These are phyloP conservation scores for Rhodotorula sp. DNA, from an alignment of 1,284 basidiomycete species.

Conservation along the genomic window DNA sequence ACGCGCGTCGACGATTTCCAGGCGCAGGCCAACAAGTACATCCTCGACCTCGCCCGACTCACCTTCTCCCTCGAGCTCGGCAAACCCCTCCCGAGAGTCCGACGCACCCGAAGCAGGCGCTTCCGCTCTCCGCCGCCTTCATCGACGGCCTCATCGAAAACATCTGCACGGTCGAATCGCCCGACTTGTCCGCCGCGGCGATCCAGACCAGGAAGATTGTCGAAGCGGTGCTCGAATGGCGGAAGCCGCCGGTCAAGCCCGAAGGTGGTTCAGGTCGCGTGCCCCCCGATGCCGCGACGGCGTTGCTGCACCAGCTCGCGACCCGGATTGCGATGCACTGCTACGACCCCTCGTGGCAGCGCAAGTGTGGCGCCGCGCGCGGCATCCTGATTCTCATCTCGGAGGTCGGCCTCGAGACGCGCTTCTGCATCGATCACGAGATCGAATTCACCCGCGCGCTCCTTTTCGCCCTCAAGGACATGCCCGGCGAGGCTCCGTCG, in stretches of 20 bases:
- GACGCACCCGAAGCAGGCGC: conserved; percentile 50
- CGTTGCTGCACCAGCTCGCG: conserved; percentile 67
- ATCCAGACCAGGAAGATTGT: conserved; percentile 33
- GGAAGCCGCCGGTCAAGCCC: not conserved
- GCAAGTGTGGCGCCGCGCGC: conserved; percentile 79
- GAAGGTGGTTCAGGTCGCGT: not conserved
- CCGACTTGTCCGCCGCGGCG: conserved; percentile 37
- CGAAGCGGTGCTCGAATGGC: conserved; percentile 21
- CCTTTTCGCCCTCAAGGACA: conserved; percentile 91
- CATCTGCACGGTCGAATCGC: conserved; percentile 53
- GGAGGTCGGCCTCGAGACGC: conserved; percentile 63
- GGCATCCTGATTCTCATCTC: conserved; percentile 76
- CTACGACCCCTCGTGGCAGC: conserved; percentile 80
- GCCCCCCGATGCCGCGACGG: conserved; percentile 51
- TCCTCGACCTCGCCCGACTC: conserved; percentile 65
- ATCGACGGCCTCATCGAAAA: conserved; percentile 73
- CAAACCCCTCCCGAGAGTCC: conserved; percentile 56
- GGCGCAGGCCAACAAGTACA: conserved; percentile 65
- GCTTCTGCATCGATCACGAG: conserved; percentile 84
- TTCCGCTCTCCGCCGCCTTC: conserved; percentile 62
- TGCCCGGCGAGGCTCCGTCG: conserved; percentile 82
- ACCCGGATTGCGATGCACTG: conserved; percentile 78
- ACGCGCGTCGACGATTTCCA: conserved; percentile 68
- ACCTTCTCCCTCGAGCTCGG: conserved; percentile 58
- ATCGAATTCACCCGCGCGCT: conserved; percentile 88